These are phyloP conservation scores for Candida sithepensis DNA, from an alignment of 805 yeast genomes.

Conservation along the genomic window DNA sequence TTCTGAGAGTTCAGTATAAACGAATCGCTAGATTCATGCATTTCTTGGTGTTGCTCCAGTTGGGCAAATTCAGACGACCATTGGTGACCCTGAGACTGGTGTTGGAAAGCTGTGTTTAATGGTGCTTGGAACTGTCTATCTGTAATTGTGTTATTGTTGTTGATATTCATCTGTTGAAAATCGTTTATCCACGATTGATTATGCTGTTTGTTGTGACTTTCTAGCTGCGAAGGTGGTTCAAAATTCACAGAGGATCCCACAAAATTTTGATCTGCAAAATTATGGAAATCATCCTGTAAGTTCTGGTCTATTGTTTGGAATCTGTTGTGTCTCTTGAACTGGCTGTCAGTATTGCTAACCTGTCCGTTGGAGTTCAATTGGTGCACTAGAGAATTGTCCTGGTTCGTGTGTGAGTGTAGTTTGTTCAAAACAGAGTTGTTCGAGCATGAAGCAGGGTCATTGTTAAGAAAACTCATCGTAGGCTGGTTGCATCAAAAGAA, in stretches of 20 bases:
- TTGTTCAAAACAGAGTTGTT: slow-evolving; percentile 42
- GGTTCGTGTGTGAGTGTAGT: slow-evolving; percentile 37
- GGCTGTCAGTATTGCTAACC: neutral
- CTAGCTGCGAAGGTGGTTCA: neutral
- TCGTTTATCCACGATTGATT: slow-evolving; percentile 21
- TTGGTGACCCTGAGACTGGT: too few species aligned
- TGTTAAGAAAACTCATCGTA: too few species aligned
- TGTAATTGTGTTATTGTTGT: too few species aligned
- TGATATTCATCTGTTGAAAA: slow-evolving; percentile 18
- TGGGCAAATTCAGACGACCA: too few species aligned
- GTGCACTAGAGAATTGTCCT: slow-evolving; percentile 38
- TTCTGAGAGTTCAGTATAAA: too few species aligned
- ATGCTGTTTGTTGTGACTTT: slow-evolving; percentile 2
- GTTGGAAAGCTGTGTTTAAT: too few species aligned
- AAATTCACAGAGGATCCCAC: neutral
- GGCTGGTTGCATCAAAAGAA: too few species aligned
- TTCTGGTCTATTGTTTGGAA: slow-evolving; percentile 27
- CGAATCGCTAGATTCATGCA: too few species aligned
- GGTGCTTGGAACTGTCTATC: too few species aligned
- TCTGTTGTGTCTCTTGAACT: slow-evolving; percentile 10
- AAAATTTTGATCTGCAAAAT: slow-evolving; percentile 20
- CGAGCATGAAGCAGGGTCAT: slow-evolving; percentile 37
- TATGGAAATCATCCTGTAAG: slow-evolving; percentile 39
- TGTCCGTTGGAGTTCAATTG: slow-evolving; percentile 21
- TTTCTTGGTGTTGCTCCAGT: neutral